Base-by-base conservation (phyloP, 2,329 filamentous ascomycete species). In the Pseudocercospora pini-densiflorae region DNA sequence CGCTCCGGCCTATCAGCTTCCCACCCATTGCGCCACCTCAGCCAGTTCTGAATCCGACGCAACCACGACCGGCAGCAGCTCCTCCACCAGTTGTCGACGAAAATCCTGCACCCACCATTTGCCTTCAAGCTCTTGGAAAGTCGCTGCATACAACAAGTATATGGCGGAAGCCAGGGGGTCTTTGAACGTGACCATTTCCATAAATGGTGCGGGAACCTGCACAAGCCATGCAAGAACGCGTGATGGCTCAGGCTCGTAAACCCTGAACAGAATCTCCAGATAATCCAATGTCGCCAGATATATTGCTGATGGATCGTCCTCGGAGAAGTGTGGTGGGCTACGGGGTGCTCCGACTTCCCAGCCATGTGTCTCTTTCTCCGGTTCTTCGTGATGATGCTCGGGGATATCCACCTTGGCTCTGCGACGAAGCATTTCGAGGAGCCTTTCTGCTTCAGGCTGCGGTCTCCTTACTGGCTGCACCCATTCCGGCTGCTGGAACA, bases 31-130 rank as follows among this genome's bases (percentile, higher is more conserved):
- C 2, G 64, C 70, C 5, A 71, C 64, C 55, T 70, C 66, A 10
- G 54, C 66, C 16, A 70, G 55, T 40, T 70, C 64, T 5, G 64
- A 62, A 65, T 67, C 70, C 12, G 27, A 40, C 6, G 54, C 51
- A 5, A 68, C 27, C 2, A 71, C 67, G 19, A 62, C 19, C 5
- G 70, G 66, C 16, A 55, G 61, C 5, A 71, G 61, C 61, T 71
- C 68, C 2, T 68, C 61, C 23, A 67, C 61, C 19, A 71, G 61
- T 29, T 70, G 60, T 36, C 54, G 29, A 51, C 64, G 62, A 12
- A 68, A 65, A 19, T 61, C 53, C 12, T 31, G 59, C 1, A 67
- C 64, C 70, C 70, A 71, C 70, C 70, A 71, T 27, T 61, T 61
- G 9, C 40, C 36, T n/a, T 68, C 64, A 19, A 71, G 55, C 3